Base-by-base conservation (phyloP, 352 stramenopile genomes). In the Pythium volutum region DNA sequence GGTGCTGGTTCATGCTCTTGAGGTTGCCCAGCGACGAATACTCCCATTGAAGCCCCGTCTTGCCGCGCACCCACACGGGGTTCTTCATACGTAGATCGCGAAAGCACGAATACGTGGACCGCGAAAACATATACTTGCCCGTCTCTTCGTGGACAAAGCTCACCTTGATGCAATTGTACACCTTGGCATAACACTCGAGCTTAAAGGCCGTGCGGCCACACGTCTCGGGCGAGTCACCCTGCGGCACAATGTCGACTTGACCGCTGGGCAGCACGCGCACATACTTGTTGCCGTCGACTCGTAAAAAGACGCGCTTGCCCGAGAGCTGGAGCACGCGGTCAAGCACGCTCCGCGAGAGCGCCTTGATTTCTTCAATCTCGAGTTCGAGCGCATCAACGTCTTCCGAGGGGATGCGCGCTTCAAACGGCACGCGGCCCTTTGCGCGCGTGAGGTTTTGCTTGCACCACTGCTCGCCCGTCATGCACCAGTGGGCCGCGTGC, bases 1-100 rank as follows among this genome's bases (percentile, higher is more conserved):
- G 81, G 55, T 95, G 86, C 69, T 95, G 86, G 71, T 93, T 95
- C 85, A 95, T 93, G 69, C 85, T 95, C 62, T 90, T 84, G 31
- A 95, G 72, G 57, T 91, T 80, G 18, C 85, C 85, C 2, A 88
- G 72, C 4, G 83, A 86, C 26, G 83, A 93, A 53, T 93, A 91
- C 52, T 93, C 85, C 83, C 83, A 95, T 46, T 85, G 79, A 10
- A 93, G 67, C 0, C 85, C 85, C 0, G 81, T 77, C 47, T 78
- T 89, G 49, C 85, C 85, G 1, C 85, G 78, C 27, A 82, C 67
- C 20, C 27, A 66, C 41, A 73, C 70, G 10, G 77, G 67, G 22
- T 75, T 77, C 63, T 95, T 95, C 83, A 95, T 91, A 31, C 79
- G 81, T 38, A 93, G 65, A 48, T 95, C 81, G 23, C 85, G 83